A percentile compares a stretch with the other conserved stretches of the same genome.
Conservation (phyloP, 1,139 yeast genomes). For the Pneumocystis oryctolagi region DNA sequence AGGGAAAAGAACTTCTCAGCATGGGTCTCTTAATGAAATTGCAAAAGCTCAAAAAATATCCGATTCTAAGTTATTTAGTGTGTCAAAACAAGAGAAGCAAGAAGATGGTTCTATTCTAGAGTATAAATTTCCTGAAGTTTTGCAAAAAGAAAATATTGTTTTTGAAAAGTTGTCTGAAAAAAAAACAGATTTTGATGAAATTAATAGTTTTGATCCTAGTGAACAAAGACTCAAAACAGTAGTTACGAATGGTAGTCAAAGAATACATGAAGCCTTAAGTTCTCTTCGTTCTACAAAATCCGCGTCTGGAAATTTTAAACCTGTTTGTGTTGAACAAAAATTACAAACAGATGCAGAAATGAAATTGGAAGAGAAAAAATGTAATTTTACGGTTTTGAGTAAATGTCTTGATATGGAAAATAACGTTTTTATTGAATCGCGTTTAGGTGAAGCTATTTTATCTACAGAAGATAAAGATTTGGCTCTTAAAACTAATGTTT, state of each 20-base stretch:
- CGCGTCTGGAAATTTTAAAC: background rate
- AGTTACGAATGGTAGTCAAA: background rate
- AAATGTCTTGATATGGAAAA: background rate
- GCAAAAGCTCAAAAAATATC: constrained; percentile 7
- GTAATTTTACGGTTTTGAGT: background rate
- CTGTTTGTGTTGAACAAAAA: background rate
- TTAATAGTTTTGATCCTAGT: background rate
- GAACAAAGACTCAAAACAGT: background rate
- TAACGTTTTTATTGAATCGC: background rate
- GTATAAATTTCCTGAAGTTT: background rate
- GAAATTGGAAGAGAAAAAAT: background rate
- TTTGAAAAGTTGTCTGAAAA: background rate
- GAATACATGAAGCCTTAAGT: background rate
- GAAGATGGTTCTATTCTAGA: background rate
- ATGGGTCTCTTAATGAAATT: constrained; percentile 13
- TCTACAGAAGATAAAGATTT: background rate
- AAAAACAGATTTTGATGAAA: background rate
- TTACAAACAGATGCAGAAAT: background rate
- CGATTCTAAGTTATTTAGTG: background rate
- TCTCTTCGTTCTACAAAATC: background rate
- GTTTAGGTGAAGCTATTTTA: background rate
- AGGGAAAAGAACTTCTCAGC: background rate
- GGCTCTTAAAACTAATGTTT: background rate
- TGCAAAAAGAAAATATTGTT: background rate
- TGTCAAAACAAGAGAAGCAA: background rate